These are phyloP conservation scores for Biscogniauxia sp. DNA, from an alignment of 2,329 filamentous ascomycete genomes.

Conservation along the genomic window DNA sequence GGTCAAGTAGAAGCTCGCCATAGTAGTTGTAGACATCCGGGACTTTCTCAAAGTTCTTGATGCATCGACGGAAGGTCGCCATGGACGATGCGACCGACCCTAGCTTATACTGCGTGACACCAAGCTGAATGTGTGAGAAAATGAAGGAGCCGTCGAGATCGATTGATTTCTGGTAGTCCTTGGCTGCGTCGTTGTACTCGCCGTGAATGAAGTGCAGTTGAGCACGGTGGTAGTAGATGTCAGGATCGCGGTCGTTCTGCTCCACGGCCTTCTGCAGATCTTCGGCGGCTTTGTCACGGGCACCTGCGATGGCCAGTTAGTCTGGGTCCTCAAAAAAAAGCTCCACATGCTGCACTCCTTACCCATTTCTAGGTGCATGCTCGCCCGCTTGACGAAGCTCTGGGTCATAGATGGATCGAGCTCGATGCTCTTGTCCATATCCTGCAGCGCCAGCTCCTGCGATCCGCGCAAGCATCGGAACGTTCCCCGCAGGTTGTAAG, in stretches of 20 bases:
- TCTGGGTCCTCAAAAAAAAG: conserved; percentile 1
- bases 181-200: conserved; percentile 89
- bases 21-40: conserved; percentile 99
- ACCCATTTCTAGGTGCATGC: conserved; percentile 95
- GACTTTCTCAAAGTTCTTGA: conserved; percentile 97
- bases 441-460: conserved; percentile 75
- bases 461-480: conserved; percentile 92
- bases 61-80: conserved; percentile 95
- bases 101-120: conserved; percentile 99
- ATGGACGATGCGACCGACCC: conserved; percentile 96
- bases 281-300: conserved; percentile 79
- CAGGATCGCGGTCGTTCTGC: conserved; percentile 85
- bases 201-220: conserved; percentile 97
- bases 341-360: conserved; percentile 31
- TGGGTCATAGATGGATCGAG: conserved; percentile 85
- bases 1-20: conserved; percentile 92
- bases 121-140: conserved; percentile 98
- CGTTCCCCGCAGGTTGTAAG: conserved; percentile 94
- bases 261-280: conserved; percentile 85
- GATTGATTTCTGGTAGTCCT: conserved; percentile 99
- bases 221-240: conserved; percentile 98
- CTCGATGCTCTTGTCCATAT: conserved; percentile 91
- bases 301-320: conserved; percentile 47
- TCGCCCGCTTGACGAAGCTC: conserved; percentile 97
- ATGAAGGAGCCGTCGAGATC: conserved; percentile 95